Conservation (phyloP, 257 asterid species). For the Nicotiana knightiana region DNA sequence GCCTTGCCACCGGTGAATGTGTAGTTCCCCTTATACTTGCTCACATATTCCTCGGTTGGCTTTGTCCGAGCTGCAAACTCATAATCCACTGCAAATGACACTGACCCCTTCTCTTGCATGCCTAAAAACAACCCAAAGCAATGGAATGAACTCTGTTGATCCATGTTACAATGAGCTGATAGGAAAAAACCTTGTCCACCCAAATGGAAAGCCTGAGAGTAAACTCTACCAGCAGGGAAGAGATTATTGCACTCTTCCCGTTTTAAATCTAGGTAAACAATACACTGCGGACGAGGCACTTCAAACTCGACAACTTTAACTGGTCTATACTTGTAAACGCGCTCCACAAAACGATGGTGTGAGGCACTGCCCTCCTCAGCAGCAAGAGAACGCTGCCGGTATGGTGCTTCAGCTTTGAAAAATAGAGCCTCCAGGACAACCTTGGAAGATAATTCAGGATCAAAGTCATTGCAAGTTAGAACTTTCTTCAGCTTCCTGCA, state of each 20-base stretch:
- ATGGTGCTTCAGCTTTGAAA: constrained; percentile 18
- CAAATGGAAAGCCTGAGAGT: constrained; percentile 19
- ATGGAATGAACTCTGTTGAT: constrained; percentile 14
- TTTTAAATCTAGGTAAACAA: constrained; percentile 13
- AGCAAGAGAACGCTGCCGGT: constrained; percentile 10
- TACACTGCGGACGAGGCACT: constrained; percentile 11
- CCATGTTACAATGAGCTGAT: constrained; percentile 20
- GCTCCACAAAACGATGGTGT: constrained; percentile 10
- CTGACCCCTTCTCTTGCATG: constrained; percentile 13
- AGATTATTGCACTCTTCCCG: constrained; percentile 13
- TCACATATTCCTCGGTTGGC: constrained; percentile 4
- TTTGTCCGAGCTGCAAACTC: constrained; percentile 14
- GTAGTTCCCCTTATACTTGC: constrained; percentile 17
- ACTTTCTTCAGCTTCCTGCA: constrained; percentile 19
- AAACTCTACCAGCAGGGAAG: constrained; percentile 16
- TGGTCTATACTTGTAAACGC: constrained; percentile 21
- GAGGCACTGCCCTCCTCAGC: neutral
- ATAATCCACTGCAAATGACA: constrained; percentile 13
- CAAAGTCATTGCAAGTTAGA: constrained; percentile 18
- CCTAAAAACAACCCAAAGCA: constrained; percentile 19
- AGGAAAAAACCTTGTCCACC: constrained; percentile 18
- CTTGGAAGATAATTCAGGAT: constrained; percentile 10
- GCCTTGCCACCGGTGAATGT: constrained; percentile 15
- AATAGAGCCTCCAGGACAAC: constrained; percentile 15
- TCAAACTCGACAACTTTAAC: constrained; percentile 10